Base-by-base conservation (phyloP, 306 rosid species). In the Lathyrus sativus region DNA sequence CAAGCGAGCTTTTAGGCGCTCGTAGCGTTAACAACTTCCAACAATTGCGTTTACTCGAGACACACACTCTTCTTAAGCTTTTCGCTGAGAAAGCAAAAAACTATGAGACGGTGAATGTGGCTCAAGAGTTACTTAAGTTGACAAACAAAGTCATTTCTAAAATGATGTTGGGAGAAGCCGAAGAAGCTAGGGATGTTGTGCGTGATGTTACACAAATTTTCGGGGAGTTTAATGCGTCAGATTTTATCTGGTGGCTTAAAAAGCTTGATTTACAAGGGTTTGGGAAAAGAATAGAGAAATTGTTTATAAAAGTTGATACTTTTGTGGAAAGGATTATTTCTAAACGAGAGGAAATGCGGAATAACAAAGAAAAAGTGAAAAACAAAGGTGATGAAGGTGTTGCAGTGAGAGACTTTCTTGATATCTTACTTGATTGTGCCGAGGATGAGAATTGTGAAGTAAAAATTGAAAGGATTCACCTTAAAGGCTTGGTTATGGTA, bases 401-500 rank as follows among this genome's bases (percentile, higher is more conserved):
- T 49, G 26, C 8, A 49, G 17, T 17, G 4, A 49, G 11, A 0
- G 79, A 57, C 13, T 79, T 79, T 58, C 73, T 79, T 0, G 83
- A 79, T 8, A 74, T 72, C 26, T 64, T 79, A 74, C 83, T 79
- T 19, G 65, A 74, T 6, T 79, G 49, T 56, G 71, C 79, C 10
- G 74, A 64, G 66, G 73, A 79, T 18, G 70, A 70, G 29, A 74
- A 49, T 44, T 45, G 59, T 56, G 83, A 79, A 42, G 59, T 79
- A 11, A 70, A 79, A 54, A 70, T 79, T 41, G 48, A 72, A 35
- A 79, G 65, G 48, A 72, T 69, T 3, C 83, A 79, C 17, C 74
- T 79, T 43, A 79, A 79, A 70, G 83, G 69, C 12, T 72, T 79
- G 35, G 42, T 79, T 49, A 75, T 79, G 54, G 83, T 79, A 41